phyloP scores from a whole-genome alignment of 306 rosid species.

The Pyrus bretschneideri region DNA sequence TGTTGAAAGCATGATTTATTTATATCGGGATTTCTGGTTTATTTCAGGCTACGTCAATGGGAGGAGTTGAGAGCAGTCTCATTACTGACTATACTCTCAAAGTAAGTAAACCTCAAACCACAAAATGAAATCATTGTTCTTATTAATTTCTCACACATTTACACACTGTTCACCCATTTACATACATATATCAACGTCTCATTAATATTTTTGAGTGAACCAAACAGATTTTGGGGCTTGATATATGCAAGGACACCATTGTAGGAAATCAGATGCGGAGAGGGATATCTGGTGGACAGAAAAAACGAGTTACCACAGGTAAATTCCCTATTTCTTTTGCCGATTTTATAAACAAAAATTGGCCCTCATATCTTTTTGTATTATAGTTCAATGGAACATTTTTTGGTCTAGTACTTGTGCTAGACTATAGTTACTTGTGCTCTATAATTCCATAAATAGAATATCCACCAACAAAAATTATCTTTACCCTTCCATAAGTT shows the following conservation, averaged over 20 bases:
- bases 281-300: constrained; percentile 95
- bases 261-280: constrained; percentile 82
- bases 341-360: neutral
- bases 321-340: neutral
- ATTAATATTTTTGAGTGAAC: neutral
- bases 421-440: neutral
- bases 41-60: constrained; percentile 78
- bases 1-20: neutral
- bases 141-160: constrained; percentile 11
- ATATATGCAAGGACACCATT: constrained; percentile 80
- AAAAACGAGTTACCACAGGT: constrained; percentile 92
- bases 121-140: neutral
- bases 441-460: too few species aligned
- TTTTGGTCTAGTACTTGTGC: too few species aligned
- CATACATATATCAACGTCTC: neutral
- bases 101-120: constrained; percentile 31
- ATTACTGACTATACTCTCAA: constrained; percentile 79
- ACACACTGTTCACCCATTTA: neutral
- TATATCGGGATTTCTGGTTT: constrained; percentile 4
- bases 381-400: too few species aligned
- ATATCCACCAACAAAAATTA: too few species aligned
- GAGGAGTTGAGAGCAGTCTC: constrained; percentile 76
- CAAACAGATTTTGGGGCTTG: constrained; percentile 82
- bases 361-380: neutral
- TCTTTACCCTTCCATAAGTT: too few species aligned